A percentile compares a stretch with the other conserved stretches of the same genome.
Evolutionary conservation across 352 stramenopile genomes (phyloP).

Genomic region (Phytophthora megakarya): DNA sequence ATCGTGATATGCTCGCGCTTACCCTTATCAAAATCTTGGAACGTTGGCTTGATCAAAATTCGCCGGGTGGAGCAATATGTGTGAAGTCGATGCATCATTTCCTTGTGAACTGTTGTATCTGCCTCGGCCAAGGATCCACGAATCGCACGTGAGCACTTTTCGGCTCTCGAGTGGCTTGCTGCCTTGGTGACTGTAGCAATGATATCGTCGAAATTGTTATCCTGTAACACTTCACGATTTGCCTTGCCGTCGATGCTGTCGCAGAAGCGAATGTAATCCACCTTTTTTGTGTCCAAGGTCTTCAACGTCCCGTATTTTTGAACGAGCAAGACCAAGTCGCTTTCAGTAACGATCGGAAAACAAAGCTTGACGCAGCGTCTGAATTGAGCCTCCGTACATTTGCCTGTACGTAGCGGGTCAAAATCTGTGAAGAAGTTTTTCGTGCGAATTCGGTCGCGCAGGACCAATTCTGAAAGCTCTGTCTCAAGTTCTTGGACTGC

Average conservation of each 20-base stretch:
- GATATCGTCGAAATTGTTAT: slow-evolving; percentile 65
- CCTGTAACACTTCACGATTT: slow-evolving; percentile 14
- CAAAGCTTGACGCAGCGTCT: slow-evolving; percentile 80
- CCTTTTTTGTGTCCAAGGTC: slow-evolving; percentile 53
- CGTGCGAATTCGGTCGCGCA: slow-evolving; percentile 78
- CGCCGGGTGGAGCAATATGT: slow-evolving; percentile 61
- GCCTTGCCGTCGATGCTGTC: slow-evolving; percentile 60
- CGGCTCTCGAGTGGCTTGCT: slow-evolving; percentile 29
- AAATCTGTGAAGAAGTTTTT: slow-evolving; percentile 90
- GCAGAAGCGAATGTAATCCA: slow-evolving; percentile 84
- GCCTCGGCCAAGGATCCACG: slow-evolving; percentile 58
- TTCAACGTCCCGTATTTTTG: slow-evolving; percentile 58
- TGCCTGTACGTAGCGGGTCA: slow-evolving; percentile 72
- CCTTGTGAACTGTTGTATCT: slow-evolving; percentile 48
- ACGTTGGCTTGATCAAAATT: slow-evolving; percentile 78
- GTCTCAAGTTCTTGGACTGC: slow-evolving; percentile 60
- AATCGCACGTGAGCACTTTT: slow-evolving; percentile 67
- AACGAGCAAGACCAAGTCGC: slow-evolving; percentile 60
- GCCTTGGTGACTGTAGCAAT: slow-evolving; percentile 46
- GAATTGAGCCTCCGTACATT: slow-evolving; percentile 81
- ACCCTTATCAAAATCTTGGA: slow-evolving; percentile 84
- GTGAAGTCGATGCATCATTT: slow-evolving; percentile 69
- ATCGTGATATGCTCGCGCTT: slow-evolving; percentile 78
- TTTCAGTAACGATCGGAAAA: slow-evolving; percentile 66
- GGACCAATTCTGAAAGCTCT: slow-evolving; percentile 56